Evolutionary conservation across 768 basidiomycete genomes (phyloP).

Genomic region (Pisolithus albus): DNA sequence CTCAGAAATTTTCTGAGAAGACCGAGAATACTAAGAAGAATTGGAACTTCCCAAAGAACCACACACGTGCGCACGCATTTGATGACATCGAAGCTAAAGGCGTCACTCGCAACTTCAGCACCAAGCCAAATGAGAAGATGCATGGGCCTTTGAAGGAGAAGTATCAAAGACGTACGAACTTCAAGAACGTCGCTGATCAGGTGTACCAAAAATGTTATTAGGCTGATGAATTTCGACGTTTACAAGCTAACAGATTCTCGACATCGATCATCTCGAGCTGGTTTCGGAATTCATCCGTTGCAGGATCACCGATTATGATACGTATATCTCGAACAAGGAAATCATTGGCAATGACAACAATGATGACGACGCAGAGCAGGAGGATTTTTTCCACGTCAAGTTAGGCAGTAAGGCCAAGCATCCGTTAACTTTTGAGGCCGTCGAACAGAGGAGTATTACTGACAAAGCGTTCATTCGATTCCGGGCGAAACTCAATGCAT

Average conservation of each 20-base stretch:
- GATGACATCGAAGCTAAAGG: too few species aligned
- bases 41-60: background rate
- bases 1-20: background rate
- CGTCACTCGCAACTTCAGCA: slow-evolving; percentile 6
- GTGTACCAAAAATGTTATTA: slow-evolving; percentile 12
- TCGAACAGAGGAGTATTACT: background rate
- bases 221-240: background rate
- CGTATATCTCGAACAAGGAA: too few species aligned
- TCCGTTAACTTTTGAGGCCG: background rate
- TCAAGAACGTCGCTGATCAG: slow-evolving; percentile 28
- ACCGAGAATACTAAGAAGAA: background rate
- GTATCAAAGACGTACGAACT: slow-evolving; percentile 28
- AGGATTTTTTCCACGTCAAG: background rate
- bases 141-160: background rate
- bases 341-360: too few species aligned
- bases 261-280: background rate
- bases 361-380: too few species aligned
- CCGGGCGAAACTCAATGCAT: background rate
- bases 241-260: background rate
- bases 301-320: too few species aligned
- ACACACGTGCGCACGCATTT: too few species aligned
- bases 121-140: background rate
- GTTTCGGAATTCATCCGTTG: background rate
- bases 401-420: background rate
- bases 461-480: background rate